phyloP scores from a whole-genome alignment of 2,329 filamentous ascomycete species.

The Arthrobotrys pseudoclavata region DNA sequence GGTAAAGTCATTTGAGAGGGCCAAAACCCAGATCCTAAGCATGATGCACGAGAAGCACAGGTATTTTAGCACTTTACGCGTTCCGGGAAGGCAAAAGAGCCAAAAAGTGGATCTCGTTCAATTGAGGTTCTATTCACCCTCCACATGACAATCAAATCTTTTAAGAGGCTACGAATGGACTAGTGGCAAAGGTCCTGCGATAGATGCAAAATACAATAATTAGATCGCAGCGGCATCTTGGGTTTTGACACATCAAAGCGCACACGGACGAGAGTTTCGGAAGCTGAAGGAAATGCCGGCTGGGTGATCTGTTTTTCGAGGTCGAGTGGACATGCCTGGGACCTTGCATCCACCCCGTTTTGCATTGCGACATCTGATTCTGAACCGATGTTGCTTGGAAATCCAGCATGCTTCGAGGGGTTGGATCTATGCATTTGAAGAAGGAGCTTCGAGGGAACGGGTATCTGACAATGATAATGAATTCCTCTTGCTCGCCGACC shows the following conservation, averaged over 20 bases:
- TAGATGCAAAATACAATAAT: constrained; percentile 27
- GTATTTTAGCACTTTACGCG: constrained; percentile 56
- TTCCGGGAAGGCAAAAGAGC: constrained; percentile 60
- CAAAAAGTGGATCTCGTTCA: constrained; percentile 47
- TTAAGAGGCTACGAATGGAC: constrained; percentile 14
- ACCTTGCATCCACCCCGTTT: constrained; percentile 42
- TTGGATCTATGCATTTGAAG: constrained; percentile 43
- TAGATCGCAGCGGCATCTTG: constrained; percentile 40
- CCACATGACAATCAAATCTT: constrained; percentile 55
- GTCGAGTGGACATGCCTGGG: constrained; percentile 34
- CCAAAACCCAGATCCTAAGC: constrained; percentile 44
- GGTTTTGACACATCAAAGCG: constrained; percentile 57
- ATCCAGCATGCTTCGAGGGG: constrained; percentile 18
- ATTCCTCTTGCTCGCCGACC: constrained; percentile 51
- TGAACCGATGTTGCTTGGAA: constrained; percentile 34
- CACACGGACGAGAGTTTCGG: constrained; percentile 32
- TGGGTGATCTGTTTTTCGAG: constrained; percentile 48
- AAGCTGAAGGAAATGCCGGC: constrained; percentile 55
- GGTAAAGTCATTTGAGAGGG: constrained; percentile 38
- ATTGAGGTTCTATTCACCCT: constrained; percentile 21
- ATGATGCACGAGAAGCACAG: constrained; percentile 41
- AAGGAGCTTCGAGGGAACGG: constrained; percentile 38
- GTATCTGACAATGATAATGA: constrained; percentile 43
- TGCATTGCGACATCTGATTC: constrained; percentile 55
- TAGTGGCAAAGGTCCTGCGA: constrained; percentile 54